Evolutionary conservation across 169 alveolate genomes (phyloP), one percentile per base, ranked within the genome.

Genomic region (Plasmodium yoelii): DNA sequence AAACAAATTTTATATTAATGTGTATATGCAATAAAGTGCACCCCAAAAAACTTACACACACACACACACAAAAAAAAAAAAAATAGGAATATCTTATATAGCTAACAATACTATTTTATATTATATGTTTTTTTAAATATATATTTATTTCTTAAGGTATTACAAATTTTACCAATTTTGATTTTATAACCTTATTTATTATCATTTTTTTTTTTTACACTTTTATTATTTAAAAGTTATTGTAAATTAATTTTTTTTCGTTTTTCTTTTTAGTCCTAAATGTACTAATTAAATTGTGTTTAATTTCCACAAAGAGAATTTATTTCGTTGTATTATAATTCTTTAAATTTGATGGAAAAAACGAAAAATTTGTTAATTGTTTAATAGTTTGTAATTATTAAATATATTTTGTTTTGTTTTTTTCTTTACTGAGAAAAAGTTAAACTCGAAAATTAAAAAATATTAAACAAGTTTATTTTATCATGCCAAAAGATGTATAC

Each of bases 331-430:
- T 68, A 75, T 49, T 49, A 49, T 75, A 74, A 63, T 61, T 42
- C 75, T 28, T 75, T 75, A 61, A 75, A 47, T n/a, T 12, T 61
- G 46, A 61, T 75, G 44, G 56, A 64, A 63, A 75, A 60, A 42
- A 61, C 61, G 13, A 75, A 61, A 74, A 74, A 74, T 46, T 61
- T 74, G 88, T 39, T 49, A 71, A 71, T 71, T 71, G 84, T 71
- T 51, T 71, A 51, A 71, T 71, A 47, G 63, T n/a, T 46, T 39
- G 84, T 71, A 53, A 28, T 71, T 71, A 71, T 71, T 71, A 71
- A 71, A 64, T 64, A 34, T 34, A 26, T 28, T 64, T 64, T 64
- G 73, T 26, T 64, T 8, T 71, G 56, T 73, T 61, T 63, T 61
- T 73, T 57, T 71, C 47, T 57, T 73, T 59, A 57, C 13, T 51